phyloP scores from a whole-genome alignment of 192 early-diverging fungal species.

The Linnemannia zychae region DNA sequence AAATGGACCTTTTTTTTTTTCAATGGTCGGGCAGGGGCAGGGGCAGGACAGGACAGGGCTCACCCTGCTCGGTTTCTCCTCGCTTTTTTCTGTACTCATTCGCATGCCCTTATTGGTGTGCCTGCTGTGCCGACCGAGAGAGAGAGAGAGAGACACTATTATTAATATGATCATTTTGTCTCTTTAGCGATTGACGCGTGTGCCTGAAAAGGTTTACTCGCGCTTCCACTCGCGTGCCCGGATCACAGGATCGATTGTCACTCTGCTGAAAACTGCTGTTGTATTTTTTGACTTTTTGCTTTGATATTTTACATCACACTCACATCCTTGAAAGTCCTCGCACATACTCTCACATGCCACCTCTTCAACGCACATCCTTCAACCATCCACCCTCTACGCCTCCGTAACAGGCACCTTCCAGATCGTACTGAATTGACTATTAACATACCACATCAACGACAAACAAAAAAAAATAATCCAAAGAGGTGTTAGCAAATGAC shows the following conservation, averaged over 20 bases:
- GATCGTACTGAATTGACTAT: constrained; percentile 37
- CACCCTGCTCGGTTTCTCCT: too few relatives aligned
- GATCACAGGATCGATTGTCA: background rate
- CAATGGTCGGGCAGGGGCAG: background rate
- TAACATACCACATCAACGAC: background rate
- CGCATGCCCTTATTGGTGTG: too few relatives aligned
- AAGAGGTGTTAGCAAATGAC: background rate
- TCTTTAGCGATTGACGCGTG: background rate
- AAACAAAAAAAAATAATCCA: background rate
- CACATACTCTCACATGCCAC: background rate
- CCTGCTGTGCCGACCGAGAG: too few relatives aligned
- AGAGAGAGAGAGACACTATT: background rate
- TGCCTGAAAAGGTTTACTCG: background rate
- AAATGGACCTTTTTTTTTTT: background rate
- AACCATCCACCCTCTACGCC: background rate
- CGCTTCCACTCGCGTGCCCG: background rate
- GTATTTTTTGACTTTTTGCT: background rate
- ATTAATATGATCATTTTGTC: too few relatives aligned
- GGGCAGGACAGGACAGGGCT: background rate
- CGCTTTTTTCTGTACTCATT: too few relatives aligned
- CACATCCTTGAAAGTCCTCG: too few relatives aligned
- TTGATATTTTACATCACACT: background rate
- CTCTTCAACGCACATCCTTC: background rate
- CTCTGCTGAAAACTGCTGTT: background rate
- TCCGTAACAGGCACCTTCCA: constrained; percentile 17